Conservation (phyloP, 805 yeast species). For the Metschnikowia colocasiae region DNA sequence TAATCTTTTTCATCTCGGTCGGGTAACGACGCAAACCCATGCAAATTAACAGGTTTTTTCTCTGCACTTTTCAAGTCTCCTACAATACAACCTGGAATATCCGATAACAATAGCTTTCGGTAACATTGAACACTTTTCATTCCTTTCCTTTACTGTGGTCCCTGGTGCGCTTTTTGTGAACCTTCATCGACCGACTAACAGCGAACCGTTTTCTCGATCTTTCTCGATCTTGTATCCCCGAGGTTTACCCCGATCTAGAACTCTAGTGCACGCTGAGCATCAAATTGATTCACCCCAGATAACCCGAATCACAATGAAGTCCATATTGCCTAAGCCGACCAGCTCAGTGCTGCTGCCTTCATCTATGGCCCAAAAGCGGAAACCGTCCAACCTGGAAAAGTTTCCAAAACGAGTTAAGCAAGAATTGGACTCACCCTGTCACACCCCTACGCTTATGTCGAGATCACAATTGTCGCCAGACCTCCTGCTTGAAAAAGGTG, state of each 20-base stretch:
- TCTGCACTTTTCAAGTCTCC: constrained; percentile 2
- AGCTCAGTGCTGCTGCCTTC: constrained; percentile 16
- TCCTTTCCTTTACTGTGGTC: not conserved
- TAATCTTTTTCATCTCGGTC: constrained; percentile 21
- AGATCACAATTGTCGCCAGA: constrained; percentile 7
- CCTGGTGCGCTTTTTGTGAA: not conserved
- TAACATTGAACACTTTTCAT: not conserved
- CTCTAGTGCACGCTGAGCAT: not conserved
- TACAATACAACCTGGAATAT: not conserved
- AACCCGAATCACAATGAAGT: constrained; percentile 23
- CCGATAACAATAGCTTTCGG: not conserved
- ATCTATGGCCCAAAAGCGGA: constrained; percentile 16
- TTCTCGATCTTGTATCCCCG: not conserved
- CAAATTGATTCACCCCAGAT: not conserved
- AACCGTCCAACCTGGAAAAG: constrained; percentile 11
- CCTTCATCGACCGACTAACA: not conserved
- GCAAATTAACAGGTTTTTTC: constrained; percentile 9
- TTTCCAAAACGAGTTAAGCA: constrained; percentile 14
- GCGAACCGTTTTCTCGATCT: not conserved
- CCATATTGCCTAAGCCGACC: constrained; percentile 42
- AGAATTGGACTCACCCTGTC: constrained; percentile 6
- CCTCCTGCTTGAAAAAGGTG: not conserved
- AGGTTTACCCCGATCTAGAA: not conserved
- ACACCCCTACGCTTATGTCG: constrained; percentile 6
- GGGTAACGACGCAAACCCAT: constrained; percentile 17